These are phyloP conservation scores for Penicillium vulpinum DNA, from an alignment of 2,329 filamentous ascomycete species.

Conservation along the genomic window DNA sequence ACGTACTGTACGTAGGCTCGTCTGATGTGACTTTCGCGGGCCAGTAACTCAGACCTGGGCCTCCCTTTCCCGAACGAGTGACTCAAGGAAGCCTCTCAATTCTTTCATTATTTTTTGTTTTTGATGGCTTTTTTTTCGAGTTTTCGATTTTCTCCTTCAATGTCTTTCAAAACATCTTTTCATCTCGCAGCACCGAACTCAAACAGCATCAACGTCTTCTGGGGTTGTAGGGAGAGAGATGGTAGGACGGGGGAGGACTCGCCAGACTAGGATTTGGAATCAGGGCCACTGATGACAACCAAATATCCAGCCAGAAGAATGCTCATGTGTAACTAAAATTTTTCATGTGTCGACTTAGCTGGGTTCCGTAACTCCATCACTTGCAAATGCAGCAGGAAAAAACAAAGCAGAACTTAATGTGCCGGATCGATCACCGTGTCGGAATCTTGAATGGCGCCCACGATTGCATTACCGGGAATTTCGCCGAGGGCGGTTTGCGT, in stretches of 20 bases:
- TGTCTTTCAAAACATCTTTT: not conserved
- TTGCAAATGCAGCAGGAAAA: conserved; percentile 3
- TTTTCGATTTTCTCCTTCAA: not conserved
- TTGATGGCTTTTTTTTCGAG: not conserved
- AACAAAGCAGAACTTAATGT: conserved; percentile 24
- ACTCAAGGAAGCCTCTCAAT: not conserved
- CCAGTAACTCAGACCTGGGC: conserved; percentile 3
- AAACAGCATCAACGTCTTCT: conserved; percentile 6
- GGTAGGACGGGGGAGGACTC: conserved; percentile 12
- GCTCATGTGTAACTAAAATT: conserved; percentile 33
- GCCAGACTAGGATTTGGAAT: conserved; percentile 34
- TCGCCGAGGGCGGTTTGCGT: conserved; percentile 39
- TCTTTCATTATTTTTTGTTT: not conserved
- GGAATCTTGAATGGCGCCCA: conserved; percentile 35
- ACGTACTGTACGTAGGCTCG: conserved; percentile 21
- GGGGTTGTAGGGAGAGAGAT: not conserved
- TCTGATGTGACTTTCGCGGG: conserved; percentile 11
- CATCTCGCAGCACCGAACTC: conserved; percentile 2
- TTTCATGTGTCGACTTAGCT: conserved; percentile 42
- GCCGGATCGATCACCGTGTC: conserved; percentile 38
- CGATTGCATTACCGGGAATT: conserved; percentile 35
- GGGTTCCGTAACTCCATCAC: conserved; percentile 28
- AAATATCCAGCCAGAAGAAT: conserved; percentile 23
- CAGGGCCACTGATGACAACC: conserved; percentile 32
- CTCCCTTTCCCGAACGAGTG: not conserved